A percentile compares a stretch with the other conserved stretches of the same genome.
Conservation (phyloP, 1,284 basidiomycete species). For the Ceratobasidium sp. region DNA sequence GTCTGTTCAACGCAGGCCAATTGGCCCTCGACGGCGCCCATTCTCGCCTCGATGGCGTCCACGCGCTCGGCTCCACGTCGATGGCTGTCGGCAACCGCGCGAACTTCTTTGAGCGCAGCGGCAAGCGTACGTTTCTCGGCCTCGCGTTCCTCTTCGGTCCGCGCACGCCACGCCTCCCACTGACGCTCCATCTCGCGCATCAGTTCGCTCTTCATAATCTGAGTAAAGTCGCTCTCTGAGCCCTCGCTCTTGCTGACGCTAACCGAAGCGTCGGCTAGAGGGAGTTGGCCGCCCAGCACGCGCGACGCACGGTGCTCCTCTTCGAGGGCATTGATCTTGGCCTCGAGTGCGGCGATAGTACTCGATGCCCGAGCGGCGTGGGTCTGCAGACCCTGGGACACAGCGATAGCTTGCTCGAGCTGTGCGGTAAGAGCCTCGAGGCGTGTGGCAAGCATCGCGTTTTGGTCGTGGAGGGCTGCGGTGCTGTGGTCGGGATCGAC, state of each 20-base stretch:
- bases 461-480: constrained; percentile 55
- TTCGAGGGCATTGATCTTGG: constrained; percentile 63
- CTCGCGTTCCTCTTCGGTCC: constrained; percentile 35
- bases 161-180: constrained; percentile 37
- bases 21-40: constrained; percentile 22
- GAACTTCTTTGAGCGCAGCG: constrained; percentile 25
- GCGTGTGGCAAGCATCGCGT: constrained; percentile 78
- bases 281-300: constrained; percentile 21
- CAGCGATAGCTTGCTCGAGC: constrained; percentile 81
- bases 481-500: constrained; percentile 50
- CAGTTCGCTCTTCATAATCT: constrained; percentile 31
- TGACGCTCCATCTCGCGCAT: constrained; percentile 42
- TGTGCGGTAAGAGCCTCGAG: constrained; percentile 79
- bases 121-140: constrained; percentile 35
- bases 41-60: constrained; percentile 4
- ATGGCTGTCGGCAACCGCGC: constrained; percentile 18
- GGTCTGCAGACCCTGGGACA: constrained; percentile 79
- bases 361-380: constrained; percentile 85
- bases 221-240: constrained; percentile 16
- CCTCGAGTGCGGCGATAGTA: constrained; percentile 82
- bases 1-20: constrained; percentile 11
- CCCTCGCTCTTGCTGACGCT: constrained; percentile 2
- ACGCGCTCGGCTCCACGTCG: constrained; percentile 14
- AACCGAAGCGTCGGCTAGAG: neutral
- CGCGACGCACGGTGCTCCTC: constrained; percentile 53